Evolutionary conservation across 202 grass and related monocot species (phyloP), one percentile per base, ranked within the genome.

Genomic region (Dendrocalamus latiflorus): DNA sequence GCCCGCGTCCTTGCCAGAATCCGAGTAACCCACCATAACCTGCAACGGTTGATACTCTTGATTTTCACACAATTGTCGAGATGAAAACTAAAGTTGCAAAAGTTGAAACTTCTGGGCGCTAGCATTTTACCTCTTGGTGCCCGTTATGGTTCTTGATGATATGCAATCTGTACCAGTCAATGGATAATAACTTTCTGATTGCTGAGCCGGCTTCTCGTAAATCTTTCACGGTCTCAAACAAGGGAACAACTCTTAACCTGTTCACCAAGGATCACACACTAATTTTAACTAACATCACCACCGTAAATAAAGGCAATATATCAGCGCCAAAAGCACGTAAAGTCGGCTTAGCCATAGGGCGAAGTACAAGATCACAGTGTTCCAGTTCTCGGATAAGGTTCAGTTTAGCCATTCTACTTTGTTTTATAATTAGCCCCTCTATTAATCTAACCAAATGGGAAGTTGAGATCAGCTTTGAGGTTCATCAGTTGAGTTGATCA

Each of bases 1-100:
- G 0, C 95, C 92, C 5, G 95, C 95, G 77, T 98, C 92, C 83
- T 98, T 98, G 85, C 95, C 95, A 4, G 95, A 98, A 72, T 98
- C 95, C 1, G 95, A 98, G 84, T 98, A 98, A 0, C 95, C 95
- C 74, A 98, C 95, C 95, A 98, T 98, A 37, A 98, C 95, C 94
- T 94, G 86, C 54, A 47, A 59, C 15, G 6, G 36, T 48, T 0
- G 0, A 75, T 9, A 34, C 0, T 12, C 8, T 70, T 1, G 13
- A 56, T 34, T 79, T 83, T 50, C 67, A 67, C 48, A 39, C 1
- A 1, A 56, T 21, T 16, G 43, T 53, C 0, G 16, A 66, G 53
- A 42, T 61, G 43, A 8, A 8, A 9, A 24, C 44, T 16, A 0
- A 57, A 1, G 3, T 9, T 17, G 1, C 14, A 59, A 30, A 30